Conservation (phyloP, 1,139 yeast genomes). For the Yamadazyma triangularis region DNA sequence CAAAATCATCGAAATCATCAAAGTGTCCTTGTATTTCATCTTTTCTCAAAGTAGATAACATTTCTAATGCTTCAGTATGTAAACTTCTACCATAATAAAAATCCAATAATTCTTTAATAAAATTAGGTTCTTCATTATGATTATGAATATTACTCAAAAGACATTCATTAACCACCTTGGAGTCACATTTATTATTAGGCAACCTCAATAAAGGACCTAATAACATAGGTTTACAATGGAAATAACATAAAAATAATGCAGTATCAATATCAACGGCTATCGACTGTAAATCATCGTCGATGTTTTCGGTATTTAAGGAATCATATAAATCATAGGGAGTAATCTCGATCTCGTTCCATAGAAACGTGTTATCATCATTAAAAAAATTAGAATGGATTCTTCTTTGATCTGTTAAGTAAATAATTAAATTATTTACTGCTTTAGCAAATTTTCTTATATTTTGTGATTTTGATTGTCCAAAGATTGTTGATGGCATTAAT, state of each 20-base stretch:
- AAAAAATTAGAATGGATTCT: conserved; percentile 41
- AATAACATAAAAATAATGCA: conserved; percentile 70
- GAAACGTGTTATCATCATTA: conserved; percentile 26
- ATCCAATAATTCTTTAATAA: conserved; percentile 70
- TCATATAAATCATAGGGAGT: conserved; percentile 36
- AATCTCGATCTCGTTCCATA: conserved; percentile 44
- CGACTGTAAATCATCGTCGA: conserved; percentile 7
- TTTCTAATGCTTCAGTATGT: conserved; percentile 65
- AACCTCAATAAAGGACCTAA: conserved; percentile 81
- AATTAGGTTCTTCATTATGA: conserved; percentile 35
- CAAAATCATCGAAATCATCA: conserved; percentile 22
- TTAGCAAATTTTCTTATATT: conserved; percentile 26
- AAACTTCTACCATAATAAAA: conserved; percentile 63
- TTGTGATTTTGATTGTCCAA: conserved; percentile 16
- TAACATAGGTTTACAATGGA: conserved; percentile 61
- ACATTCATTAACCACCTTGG: conserved; percentile 53
- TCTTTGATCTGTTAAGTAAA: conserved; percentile 54
- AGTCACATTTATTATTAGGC: conserved; percentile 67
- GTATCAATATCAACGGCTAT: conserved; percentile 58
- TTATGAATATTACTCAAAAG: conserved; percentile 34
- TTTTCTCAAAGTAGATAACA: conserved; percentile 43
- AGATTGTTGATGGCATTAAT: conserved; percentile 7
- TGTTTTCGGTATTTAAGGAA: conserved; percentile 11
- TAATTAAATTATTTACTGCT: conserved; percentile 50
- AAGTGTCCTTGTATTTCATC: conserved; percentile 15